Evolutionary conservation across 164 flowering plant species (phyloP).

Genomic region (Nymphaea colorata): DNA sequence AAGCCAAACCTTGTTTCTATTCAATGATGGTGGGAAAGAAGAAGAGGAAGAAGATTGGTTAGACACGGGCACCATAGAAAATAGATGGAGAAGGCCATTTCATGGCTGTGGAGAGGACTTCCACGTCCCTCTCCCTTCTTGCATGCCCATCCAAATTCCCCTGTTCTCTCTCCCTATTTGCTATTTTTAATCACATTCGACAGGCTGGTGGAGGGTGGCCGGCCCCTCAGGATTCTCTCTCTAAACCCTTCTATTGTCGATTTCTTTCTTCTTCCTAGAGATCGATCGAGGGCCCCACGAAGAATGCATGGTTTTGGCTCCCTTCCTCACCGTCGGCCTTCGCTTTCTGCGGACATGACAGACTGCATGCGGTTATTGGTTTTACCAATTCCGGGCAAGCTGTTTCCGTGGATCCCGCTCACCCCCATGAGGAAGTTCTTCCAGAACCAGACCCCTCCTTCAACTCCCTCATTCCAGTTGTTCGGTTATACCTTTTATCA

Average conservation of each 20-base stretch:
- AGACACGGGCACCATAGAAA: too few species aligned
- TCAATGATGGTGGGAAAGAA: too few species aligned
- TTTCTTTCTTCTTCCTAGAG: neutral
- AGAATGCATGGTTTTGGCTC: neutral
- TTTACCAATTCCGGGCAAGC: conserved; percentile 4
- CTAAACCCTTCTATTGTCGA: too few species aligned
- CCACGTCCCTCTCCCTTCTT: neutral
- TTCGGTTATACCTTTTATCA: too few species aligned
- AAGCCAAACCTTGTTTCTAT: too few species aligned
- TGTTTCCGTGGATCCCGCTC: neutral
- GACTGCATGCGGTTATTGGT: neutral
- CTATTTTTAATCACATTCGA: neutral
- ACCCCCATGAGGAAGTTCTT: neutral
- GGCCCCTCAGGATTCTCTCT: too few species aligned
- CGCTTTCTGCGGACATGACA: neutral
- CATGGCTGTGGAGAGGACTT: neutral
- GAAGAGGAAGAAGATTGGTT: neutral
- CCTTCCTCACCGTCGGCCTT: neutral
- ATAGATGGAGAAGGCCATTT: neutral
- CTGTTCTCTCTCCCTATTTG: neutral
- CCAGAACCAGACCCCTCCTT: too few species aligned
- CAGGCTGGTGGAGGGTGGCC: neutral
- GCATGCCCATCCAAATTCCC: neutral
- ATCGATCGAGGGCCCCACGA: neutral
- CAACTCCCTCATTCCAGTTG: too few species aligned